Percentiles rank a stretch among this genome's conserved stretches.
These are phyloP conservation scores for Neurospora sp. DNA, from an alignment of 495 filamentous ascomycete species.

Conservation along the genomic window DNA sequence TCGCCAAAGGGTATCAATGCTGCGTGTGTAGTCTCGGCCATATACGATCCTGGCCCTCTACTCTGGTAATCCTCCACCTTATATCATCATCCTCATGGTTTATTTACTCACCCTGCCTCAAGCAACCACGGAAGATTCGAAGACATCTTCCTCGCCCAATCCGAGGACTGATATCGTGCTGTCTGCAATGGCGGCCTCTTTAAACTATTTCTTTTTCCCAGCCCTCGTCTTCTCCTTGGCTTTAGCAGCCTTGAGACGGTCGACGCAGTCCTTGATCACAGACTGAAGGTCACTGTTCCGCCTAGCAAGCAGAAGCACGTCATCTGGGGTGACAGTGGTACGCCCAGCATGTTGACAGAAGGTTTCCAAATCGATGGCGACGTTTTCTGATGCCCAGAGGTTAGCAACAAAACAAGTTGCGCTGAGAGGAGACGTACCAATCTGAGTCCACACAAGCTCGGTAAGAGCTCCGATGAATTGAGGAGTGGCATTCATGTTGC, in stretches of 20 bases:
- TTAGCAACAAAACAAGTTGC: background rate
- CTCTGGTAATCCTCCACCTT: background rate
- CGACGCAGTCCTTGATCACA: constrained; percentile 59
- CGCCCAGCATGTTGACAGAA: constrained; percentile 88
- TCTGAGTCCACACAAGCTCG: constrained; percentile 84
- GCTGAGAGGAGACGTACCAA: constrained; percentile 42
- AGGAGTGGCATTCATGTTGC: constrained; percentile 78
- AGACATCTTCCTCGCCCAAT: background rate
- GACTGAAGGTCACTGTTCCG: constrained; percentile 74
- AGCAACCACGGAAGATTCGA: fast-evolving
- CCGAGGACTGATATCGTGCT: background rate
- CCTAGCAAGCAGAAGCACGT: constrained; percentile 77
- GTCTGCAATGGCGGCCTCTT: background rate
- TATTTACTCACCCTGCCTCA: background rate
- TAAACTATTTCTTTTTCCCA: background rate
- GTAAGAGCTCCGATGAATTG: constrained; percentile 92
- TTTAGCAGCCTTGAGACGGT: constrained; percentile 42
- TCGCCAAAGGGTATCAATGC: background rate
- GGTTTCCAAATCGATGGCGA: constrained; percentile 63
- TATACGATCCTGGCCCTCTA: background rate
- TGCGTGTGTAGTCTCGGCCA: background rate
- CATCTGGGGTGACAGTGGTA: constrained; percentile 67
- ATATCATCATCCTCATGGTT: too few species aligned
- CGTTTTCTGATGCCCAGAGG: constrained; percentile 44
- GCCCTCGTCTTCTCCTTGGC: constrained; percentile 21